A percentile compares a stretch with the other conserved stretches of the same genome.
Evolutionary conservation across 148 eudicot species (phyloP).

Genomic region (Diospyros lotus): DNA sequence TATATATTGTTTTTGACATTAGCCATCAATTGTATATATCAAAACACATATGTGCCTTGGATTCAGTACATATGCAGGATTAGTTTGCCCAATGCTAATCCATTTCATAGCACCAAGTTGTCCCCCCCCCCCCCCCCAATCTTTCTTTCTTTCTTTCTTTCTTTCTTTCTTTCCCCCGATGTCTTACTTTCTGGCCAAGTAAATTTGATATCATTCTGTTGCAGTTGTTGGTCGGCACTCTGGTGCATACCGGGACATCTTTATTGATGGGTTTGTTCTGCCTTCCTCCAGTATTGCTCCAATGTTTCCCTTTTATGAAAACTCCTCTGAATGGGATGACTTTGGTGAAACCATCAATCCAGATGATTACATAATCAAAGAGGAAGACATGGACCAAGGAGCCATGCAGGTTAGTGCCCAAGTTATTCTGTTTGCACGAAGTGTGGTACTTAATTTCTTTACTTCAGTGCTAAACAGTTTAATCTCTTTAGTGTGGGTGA

Average conservation of each 20-base stretch:
- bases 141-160: too few relatives aligned
- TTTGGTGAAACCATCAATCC: slow-evolving; percentile 96
- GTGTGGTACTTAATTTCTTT: background rate
- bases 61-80: too few relatives aligned
- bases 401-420: slow-evolving; percentile 46
- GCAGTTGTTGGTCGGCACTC: slow-evolving; percentile 42
- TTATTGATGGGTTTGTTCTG: slow-evolving; percentile 86
- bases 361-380: slow-evolving; percentile 84
- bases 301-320: slow-evolving; percentile 82
- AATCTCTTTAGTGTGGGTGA: background rate
- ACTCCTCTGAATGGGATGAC: slow-evolving; percentile 83
- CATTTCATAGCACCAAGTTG: background rate
- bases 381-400: slow-evolving; percentile 75
- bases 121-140: too few relatives aligned
- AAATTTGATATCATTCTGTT: slow-evolving; percentile 14
- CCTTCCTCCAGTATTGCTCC: slow-evolving; percentile 79
- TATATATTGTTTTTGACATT: background rate
- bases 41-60: background rate
- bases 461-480: background rate
- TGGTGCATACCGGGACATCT: slow-evolving; percentile 62
- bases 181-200: background rate
- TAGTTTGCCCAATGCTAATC: background rate
- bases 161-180: too few relatives aligned
- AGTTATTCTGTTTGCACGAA: slow-evolving; percentile 5
- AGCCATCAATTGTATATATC: background rate